Evolutionary conservation across 345 rosid genomes (phyloP).

Genomic region (Cochlearia excelsa): DNA sequence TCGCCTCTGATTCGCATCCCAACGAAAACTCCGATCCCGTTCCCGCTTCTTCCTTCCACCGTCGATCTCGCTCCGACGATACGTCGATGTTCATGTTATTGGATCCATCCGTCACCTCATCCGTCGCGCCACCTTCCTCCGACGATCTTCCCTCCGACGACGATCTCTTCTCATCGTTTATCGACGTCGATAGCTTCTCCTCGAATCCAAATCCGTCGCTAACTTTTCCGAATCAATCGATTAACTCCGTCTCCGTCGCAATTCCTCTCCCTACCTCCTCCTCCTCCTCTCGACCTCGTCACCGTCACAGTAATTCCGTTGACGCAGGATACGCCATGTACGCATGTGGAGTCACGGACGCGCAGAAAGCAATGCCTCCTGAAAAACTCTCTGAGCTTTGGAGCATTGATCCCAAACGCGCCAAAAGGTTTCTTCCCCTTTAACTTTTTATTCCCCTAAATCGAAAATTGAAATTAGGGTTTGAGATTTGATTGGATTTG

Average conservation of each 20-base stretch:
- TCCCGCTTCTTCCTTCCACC: slow-evolving; percentile 42
- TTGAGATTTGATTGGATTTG: background rate
- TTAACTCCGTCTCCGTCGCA: background rate
- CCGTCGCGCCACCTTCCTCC: slow-evolving; percentile 41
- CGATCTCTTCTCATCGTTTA: slow-evolving; percentile 62
- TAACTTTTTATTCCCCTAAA: no score
- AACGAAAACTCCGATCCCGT: slow-evolving; percentile 11
- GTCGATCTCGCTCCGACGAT: slow-evolving; percentile 63
- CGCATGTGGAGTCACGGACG: slow-evolving; percentile 53
- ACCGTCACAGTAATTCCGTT: slow-evolving; percentile 60
- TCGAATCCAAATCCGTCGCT: slow-evolving; percentile 28
- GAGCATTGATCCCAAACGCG: slow-evolving; percentile 62
- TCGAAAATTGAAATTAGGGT: slow-evolving; percentile 7
- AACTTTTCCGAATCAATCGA: slow-evolving; percentile 16
- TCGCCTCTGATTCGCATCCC: slow-evolving; percentile 6
- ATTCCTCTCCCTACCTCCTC: slow-evolving; percentile 20
- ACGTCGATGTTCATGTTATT: slow-evolving; percentile 49
- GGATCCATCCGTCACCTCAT: slow-evolving; percentile 42
- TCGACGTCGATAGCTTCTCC: slow-evolving; percentile 49
- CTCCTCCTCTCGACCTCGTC: slow-evolving; percentile 39
- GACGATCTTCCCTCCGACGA: slow-evolving; percentile 55
- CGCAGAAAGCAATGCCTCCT: slow-evolving; percentile 75
- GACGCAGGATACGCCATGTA: slow-evolving; percentile 48
- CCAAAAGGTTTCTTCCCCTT: background rate
- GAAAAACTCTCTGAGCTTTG: slow-evolving; percentile 71